Conservation (phyloP, 202 grass and related monocot species). For the Bolboschoenoplectus hybrid region DNA sequence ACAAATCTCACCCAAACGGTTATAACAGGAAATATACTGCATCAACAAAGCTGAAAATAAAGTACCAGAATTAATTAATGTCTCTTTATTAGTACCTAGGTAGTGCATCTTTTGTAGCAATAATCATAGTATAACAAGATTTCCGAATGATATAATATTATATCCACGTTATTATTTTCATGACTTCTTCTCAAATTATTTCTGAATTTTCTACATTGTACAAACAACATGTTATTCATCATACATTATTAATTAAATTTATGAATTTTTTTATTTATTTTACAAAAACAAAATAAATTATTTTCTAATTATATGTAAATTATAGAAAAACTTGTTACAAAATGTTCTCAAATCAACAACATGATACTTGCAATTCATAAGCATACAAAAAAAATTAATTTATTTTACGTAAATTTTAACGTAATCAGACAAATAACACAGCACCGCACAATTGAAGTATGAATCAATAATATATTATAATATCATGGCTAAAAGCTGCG, state of each 20-base stretch:
- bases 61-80: neutral
- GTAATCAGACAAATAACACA: too few relatives aligned
- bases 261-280: neutral
- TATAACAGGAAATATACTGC: neutral
- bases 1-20: conserved; percentile 3
- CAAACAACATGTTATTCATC: neutral
- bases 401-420: too few relatives aligned
- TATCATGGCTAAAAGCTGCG: neutral
- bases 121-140: neutral
- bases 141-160: neutral
- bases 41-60: neutral
- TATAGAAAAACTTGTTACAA: too few relatives aligned
- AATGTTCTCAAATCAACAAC: too few relatives aligned
- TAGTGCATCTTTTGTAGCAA: neutral
- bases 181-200: neutral
- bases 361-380: too few relatives aligned
- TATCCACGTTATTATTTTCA: neutral
- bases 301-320: too few relatives aligned
- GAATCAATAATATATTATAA: neutral
- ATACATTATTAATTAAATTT: neutral
- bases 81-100: too few relatives aligned
- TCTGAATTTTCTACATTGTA: neutral
- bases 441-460: too few relatives aligned
- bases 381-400: too few relatives aligned
- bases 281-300: neutral